These are phyloP conservation scores for Synchytrium microbalum DNA, from an alignment of 371 early-diverging fungal species.

Conservation along the genomic window DNA sequence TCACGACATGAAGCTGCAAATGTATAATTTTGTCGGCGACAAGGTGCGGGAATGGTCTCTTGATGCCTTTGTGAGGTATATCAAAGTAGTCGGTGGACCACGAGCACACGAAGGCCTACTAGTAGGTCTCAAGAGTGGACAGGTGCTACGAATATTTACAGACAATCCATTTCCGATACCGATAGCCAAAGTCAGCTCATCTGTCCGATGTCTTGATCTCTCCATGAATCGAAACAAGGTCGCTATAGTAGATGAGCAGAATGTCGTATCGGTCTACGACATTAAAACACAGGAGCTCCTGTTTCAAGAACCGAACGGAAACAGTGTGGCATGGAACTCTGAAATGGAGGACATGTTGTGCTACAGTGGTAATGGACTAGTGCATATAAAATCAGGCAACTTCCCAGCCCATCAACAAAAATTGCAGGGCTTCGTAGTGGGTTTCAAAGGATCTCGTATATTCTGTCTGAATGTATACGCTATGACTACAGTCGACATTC, in stretches of 20 bases:
- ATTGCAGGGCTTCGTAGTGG: constrained; percentile 47
- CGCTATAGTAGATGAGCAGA: constrained; percentile 46
- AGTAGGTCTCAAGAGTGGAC: constrained; percentile 44
- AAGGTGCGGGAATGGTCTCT: constrained; percentile 44
- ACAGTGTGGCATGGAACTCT: constrained; percentile 44
- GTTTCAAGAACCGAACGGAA: constrained; percentile 43
- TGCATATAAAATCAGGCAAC: constrained; percentile 39
- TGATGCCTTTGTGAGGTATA: constrained; percentile 40
- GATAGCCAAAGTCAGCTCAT: constrained; percentile 25
- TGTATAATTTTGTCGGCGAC: constrained; percentile 38
- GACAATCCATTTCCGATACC: constrained; percentile 45
- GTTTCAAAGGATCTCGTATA: constrained; percentile 42
- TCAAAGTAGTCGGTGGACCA: constrained; percentile 47
- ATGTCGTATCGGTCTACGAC: constrained; percentile 35
- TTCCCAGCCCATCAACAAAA: constrained; percentile 39
- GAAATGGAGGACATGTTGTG: constrained; percentile 44
- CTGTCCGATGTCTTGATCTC: constrained; percentile 43
- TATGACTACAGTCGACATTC: constrained; percentile 43
- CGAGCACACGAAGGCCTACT: constrained; percentile 41
- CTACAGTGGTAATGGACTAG: constrained; percentile 35
- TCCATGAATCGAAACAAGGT: constrained; percentile 32
- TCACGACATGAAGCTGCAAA: constrained; percentile 35
- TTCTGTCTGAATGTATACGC: constrained; percentile 37
- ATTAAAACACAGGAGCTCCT: constrained; percentile 36
- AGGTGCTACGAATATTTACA: constrained; percentile 36